A percentile compares a stretch with the other conserved stretches of the same genome.
Evolutionary conservation across 352 stramenopile species (phyloP).

Genomic region (Pythium chondricola): DNA sequence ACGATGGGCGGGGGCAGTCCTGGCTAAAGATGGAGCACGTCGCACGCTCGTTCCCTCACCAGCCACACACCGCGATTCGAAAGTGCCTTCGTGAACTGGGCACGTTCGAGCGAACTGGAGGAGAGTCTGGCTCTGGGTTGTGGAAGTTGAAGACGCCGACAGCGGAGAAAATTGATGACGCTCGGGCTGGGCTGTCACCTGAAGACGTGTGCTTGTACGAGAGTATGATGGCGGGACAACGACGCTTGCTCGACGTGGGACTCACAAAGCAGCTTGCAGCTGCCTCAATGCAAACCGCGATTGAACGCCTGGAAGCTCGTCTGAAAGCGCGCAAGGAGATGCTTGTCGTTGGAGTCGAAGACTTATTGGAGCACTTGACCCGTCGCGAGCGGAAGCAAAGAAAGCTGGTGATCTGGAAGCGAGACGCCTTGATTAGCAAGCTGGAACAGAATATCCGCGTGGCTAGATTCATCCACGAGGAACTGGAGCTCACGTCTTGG

Average conservation of each 20-base stretch:
- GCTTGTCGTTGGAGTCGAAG: slow-evolving; percentile 43
- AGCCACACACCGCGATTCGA: slow-evolving; percentile 74
- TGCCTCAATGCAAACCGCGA: slow-evolving; percentile 62
- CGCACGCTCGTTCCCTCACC: slow-evolving; percentile 70
- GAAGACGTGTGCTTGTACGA: slow-evolving; percentile 83
- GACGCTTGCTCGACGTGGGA: slow-evolving; percentile 68
- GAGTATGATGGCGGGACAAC: slow-evolving; percentile 84
- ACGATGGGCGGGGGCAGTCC: slow-evolving; percentile 34
- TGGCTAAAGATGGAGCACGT: slow-evolving; percentile 83
- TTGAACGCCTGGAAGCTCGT: slow-evolving; percentile 65
- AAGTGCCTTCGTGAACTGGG: slow-evolving; percentile 84
- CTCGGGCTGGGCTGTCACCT: slow-evolving; percentile 61
- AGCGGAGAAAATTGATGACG: slow-evolving; percentile 69
- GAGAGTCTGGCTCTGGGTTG: slow-evolving; percentile 61
- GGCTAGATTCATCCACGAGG: slow-evolving; percentile 72
- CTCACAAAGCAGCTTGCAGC: slow-evolving; percentile 77
- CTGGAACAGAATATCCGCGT: slow-evolving; percentile 79
- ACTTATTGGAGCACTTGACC: neutral
- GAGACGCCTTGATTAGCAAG: slow-evolving; percentile 57
- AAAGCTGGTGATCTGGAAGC: slow-evolving; percentile 40
- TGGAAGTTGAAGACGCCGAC: slow-evolving; percentile 79
- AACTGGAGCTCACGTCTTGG: slow-evolving; percentile 77
- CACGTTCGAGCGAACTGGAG: slow-evolving; percentile 74
- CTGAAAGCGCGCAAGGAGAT: slow-evolving; percentile 61
- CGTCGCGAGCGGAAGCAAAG: neutral